These are phyloP conservation scores for Phascolomyces articulosus DNA, from an alignment of 371 early-diverging fungal species.

Conservation along the genomic window DNA sequence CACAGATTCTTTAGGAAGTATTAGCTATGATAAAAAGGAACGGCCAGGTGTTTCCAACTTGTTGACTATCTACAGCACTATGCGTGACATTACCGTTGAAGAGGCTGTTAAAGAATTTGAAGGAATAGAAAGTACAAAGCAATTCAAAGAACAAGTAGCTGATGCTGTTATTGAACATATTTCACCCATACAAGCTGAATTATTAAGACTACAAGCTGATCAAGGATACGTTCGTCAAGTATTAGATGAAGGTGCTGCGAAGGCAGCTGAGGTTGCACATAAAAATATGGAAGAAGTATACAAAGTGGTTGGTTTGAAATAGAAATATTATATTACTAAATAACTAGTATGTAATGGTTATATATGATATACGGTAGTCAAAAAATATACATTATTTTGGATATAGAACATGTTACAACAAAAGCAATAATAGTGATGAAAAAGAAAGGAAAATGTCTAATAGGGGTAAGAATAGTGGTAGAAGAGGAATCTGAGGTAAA, in stretches of 20 bases:
- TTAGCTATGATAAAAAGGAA: constrained; percentile 72
- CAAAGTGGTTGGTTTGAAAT: constrained; percentile 60
- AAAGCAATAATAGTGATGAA: not conserved
- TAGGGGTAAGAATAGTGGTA: not conserved
- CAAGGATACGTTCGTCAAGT: constrained; percentile 63
- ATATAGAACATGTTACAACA: not conserved
- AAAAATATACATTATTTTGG: not conserved
- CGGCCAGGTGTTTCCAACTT: constrained; percentile 90
- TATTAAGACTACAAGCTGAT: constrained; percentile 60
- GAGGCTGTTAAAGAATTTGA: constrained; percentile 50
- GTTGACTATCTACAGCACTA: constrained; percentile 72
- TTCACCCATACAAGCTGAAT: constrained; percentile 69
- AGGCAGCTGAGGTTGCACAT: constrained; percentile 57
- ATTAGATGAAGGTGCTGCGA: constrained; percentile 64
- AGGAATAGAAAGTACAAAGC: constrained; percentile 52
- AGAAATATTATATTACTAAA: constrained; percentile 1
- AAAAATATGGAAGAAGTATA: constrained; percentile 60
- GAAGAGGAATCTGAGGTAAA: not conserved
- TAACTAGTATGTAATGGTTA: not conserved
- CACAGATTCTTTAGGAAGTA: constrained; percentile 70
- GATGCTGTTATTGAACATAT: constrained; percentile 67
- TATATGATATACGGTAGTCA: not conserved
- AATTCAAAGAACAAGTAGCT: constrained; percentile 75
- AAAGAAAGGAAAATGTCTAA: not conserved
- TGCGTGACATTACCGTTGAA: constrained; percentile 45